Evolutionary conservation across 148 eudicot species (phyloP).

Genomic region (Gaultheria prostrata): DNA sequence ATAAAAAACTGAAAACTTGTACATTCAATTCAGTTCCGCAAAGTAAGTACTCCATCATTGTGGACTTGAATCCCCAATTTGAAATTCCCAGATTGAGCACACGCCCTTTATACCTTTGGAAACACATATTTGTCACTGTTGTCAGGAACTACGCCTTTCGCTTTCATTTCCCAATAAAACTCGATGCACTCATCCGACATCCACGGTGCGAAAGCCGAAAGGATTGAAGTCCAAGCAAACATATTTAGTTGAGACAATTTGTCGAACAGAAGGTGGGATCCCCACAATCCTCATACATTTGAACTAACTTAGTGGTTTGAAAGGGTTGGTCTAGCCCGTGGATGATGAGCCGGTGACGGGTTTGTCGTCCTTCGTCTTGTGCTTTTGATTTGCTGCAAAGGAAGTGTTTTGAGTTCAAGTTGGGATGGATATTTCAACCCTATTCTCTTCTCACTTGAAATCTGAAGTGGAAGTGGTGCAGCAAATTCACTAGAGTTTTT

Average conservation of each 20-base stretch:
- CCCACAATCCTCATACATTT: slow-evolving; percentile 37
- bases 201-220: slow-evolving; percentile 40
- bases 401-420: slow-evolving; percentile 19
- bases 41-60: slow-evolving; percentile 48
- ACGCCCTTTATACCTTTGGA: slow-evolving; percentile 45
- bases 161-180: slow-evolving; percentile 35
- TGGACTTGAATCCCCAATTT: slow-evolving; percentile 35
- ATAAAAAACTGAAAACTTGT: slow-evolving; percentile 45
- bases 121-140: slow-evolving; percentile 30
- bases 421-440: slow-evolving; percentile 6
- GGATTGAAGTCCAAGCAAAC: slow-evolving; percentile 48
- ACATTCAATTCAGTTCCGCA: slow-evolving; percentile 37
- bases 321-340: slow-evolving; percentile 36
- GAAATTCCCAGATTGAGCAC: slow-evolving; percentile 24
- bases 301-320: slow-evolving; percentile 44
- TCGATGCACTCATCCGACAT: slow-evolving; percentile 24
- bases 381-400: slow-evolving; percentile 25
- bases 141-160: slow-evolving; percentile 35
- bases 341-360: slow-evolving; percentile 39
- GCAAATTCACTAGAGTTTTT: no score
- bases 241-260: slow-evolving; percentile 45
- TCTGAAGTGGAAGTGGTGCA: no score
- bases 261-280: slow-evolving; percentile 45
- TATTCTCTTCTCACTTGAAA: no score
- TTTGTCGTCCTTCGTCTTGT: slow-evolving; percentile 35